These are phyloP conservation scores for Lentinus tigrinus DNA, from an alignment of 768 basidiomycete species.

Conservation along the genomic window DNA sequence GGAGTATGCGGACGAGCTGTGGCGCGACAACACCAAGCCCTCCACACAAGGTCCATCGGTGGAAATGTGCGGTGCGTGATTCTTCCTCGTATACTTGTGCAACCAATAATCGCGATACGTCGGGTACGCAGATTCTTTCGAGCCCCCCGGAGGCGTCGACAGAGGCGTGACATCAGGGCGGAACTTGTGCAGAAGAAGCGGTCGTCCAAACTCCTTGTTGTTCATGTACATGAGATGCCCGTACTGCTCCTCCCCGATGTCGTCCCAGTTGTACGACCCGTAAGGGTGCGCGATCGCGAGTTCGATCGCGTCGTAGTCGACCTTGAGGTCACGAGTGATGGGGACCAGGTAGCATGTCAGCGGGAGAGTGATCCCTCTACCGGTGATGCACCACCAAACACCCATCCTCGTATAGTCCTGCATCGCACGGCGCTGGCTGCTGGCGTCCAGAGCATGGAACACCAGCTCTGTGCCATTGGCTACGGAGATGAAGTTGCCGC, in stretches of 20 bases:
- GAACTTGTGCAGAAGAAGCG: slow-evolving; percentile 54
- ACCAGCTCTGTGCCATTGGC: slow-evolving; percentile 33
- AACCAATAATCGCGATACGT: slow-evolving; percentile 64
- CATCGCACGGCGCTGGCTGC: slow-evolving; percentile 49
- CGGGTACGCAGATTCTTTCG: slow-evolving; percentile 43
- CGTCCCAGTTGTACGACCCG: slow-evolving; percentile 57
- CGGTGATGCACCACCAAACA: slow-evolving; percentile 62
- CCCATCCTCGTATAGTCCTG: slow-evolving; percentile 63
- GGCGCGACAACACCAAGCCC: slow-evolving; percentile 42
- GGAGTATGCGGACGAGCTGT: slow-evolving; percentile 20
- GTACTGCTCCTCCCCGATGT: slow-evolving; percentile 47
- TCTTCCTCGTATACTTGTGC: slow-evolving; percentile 52
- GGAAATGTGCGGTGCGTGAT: slow-evolving; percentile 42
- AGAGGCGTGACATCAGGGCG: slow-evolving; percentile 66
- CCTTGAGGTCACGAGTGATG: slow-evolving; percentile 43
- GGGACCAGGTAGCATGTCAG: slow-evolving; percentile 69
- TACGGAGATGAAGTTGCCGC: slow-evolving; percentile 37
- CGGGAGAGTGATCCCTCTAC: slow-evolving; percentile 48
- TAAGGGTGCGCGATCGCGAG: slow-evolving; percentile 46
- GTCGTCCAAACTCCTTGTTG: slow-evolving; percentile 52
- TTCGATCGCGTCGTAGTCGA: slow-evolving; percentile 61
- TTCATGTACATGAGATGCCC: slow-evolving; percentile 55
- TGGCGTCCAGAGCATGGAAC: slow-evolving; percentile 47
- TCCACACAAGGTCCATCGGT: slow-evolving; percentile 64
- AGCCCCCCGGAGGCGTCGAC: slow-evolving; percentile 52